Evolutionary conservation across 208 protist genomes (phyloP).

Genomic region (Leishmania turanica): DNA sequence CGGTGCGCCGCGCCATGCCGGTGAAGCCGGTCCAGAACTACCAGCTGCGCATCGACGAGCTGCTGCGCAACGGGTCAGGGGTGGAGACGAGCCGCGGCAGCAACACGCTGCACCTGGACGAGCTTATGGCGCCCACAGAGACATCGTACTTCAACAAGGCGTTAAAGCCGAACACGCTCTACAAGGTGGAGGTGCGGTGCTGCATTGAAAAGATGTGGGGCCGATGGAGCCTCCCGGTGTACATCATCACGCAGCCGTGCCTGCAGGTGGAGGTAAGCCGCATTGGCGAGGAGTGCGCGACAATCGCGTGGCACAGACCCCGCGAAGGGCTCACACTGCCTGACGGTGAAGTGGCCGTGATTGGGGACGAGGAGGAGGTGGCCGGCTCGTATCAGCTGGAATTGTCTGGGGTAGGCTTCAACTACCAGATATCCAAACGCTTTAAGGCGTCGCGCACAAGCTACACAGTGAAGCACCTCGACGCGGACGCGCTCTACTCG

Average conservation of each 20-base stretch:
- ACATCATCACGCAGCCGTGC: slow-evolving; percentile 82
- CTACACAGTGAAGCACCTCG: slow-evolving; percentile 77
- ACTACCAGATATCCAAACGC: slow-evolving; percentile 71
- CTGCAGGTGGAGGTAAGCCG: slow-evolving; percentile 59
- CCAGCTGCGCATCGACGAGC: slow-evolving; percentile 79
- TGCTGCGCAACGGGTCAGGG: slow-evolving; percentile 50
- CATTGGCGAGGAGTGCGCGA: slow-evolving; percentile 87
- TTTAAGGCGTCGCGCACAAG: slow-evolving; percentile 72
- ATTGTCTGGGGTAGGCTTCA: slow-evolving; percentile 60
- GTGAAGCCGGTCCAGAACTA: slow-evolving; percentile 62
- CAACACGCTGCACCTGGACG: slow-evolving; percentile 38
- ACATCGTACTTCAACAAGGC: slow-evolving; percentile 52
- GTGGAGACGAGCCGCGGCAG: slow-evolving; percentile 23
- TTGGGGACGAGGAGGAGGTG: slow-evolving; percentile 45
- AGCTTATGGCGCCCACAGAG: slow-evolving; percentile 33
- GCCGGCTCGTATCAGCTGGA: slow-evolving; percentile 83
- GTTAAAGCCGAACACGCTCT: slow-evolving; percentile 75
- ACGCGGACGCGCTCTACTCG: slow-evolving; percentile 79
- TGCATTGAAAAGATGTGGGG: slow-evolving; percentile 87
- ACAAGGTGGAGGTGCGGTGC: slow-evolving; percentile 79
- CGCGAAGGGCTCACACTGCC: slow-evolving; percentile 52
- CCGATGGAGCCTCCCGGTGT: slow-evolving; percentile 77
- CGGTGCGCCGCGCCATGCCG: slow-evolving; percentile 46
- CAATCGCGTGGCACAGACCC: slow-evolving; percentile 71
- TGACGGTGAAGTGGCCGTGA: slow-evolving; percentile 59